phyloP scores from a whole-genome alignment of 2,329 filamentous ascomycete species.

The Epichloe sp. region DNA sequence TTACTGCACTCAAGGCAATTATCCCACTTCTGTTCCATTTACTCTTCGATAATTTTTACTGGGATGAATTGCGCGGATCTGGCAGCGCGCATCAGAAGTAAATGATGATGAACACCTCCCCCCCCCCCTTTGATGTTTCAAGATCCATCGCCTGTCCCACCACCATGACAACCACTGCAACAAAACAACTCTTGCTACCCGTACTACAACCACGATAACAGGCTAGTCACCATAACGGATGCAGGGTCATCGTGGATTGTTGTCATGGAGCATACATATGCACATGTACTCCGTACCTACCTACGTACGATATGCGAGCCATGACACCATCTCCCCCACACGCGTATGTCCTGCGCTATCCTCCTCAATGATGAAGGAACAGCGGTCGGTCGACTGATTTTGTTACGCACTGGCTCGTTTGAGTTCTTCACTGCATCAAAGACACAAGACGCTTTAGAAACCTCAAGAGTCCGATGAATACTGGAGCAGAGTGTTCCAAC shows the following conservation, averaged over 20 bases:
- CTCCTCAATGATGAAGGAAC: not conserved
- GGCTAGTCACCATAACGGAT: not conserved
- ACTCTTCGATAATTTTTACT: not conserved
- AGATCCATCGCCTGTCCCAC: constrained; percentile 3
- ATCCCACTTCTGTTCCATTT: not conserved
- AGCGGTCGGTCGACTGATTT: not conserved
- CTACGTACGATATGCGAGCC: too few relatives aligned
- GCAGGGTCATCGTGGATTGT: not conserved
- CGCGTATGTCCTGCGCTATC: not conserved
- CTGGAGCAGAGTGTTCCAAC: not conserved
- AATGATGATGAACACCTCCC: not conserved
- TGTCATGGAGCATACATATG: not conserved
- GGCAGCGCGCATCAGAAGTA: not conserved
- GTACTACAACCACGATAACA: not conserved
- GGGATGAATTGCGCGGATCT: not conserved
- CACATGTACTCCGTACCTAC: not conserved
- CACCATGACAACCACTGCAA: not conserved
- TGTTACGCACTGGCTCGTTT: too few relatives aligned
- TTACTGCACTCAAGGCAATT: too few relatives aligned
- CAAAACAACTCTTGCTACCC: not conserved
- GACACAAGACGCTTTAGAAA: not conserved
- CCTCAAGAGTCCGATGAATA: not conserved
- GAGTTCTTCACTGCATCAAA: not conserved
- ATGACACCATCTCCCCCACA: not conserved
- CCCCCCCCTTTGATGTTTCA: constrained; percentile 7